Percentiles rank a stretch among this genome's conserved stretches.
phyloP scores from a whole-genome alignment of 441 rosid species.

The Erodium trifolium region DNA sequence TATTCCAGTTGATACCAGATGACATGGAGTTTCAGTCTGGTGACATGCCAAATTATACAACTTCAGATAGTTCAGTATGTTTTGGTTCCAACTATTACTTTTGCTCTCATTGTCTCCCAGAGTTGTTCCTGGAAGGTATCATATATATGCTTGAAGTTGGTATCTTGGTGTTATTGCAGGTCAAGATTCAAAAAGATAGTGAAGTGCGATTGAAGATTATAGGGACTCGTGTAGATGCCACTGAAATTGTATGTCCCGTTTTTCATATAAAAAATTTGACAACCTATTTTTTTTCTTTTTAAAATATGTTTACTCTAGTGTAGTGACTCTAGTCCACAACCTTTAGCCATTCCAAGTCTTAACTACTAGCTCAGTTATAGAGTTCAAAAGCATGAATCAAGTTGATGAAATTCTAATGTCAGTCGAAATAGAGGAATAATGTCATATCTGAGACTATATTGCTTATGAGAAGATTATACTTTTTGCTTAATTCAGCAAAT shows the following conservation, averaged over 20 bases:
- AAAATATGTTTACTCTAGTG: too few relatives aligned
- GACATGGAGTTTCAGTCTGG: constrained; percentile 96
- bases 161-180: constrained; percentile 33
- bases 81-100: constrained; percentile 10
- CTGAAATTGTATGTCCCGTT: constrained; percentile 61
- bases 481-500: background rate
- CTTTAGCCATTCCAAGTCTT: too few relatives aligned
- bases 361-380: too few relatives aligned
- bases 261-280: too few relatives aligned
- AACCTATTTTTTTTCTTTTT: background rate
- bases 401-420: background rate
- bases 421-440: background rate
- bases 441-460: background rate
- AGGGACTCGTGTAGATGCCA: constrained; percentile 89
- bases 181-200: constrained; percentile 85
- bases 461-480: background rate
- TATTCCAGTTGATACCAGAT: constrained; percentile 73
- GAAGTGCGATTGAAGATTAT: constrained; percentile 90
- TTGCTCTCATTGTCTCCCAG: background rate
- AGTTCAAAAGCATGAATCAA: background rate
- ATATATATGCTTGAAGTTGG: constrained; percentile 13
- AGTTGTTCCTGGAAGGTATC: background rate
- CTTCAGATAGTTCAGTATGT: constrained; percentile 82
- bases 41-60: constrained; percentile 82
- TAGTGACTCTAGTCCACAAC: too few relatives aligned